Percentiles rank a stretch among this genome's conserved stretches.
Conservation (phyloP, 108 stramenopile species). For the Discostella pseudostelligera region DNA sequence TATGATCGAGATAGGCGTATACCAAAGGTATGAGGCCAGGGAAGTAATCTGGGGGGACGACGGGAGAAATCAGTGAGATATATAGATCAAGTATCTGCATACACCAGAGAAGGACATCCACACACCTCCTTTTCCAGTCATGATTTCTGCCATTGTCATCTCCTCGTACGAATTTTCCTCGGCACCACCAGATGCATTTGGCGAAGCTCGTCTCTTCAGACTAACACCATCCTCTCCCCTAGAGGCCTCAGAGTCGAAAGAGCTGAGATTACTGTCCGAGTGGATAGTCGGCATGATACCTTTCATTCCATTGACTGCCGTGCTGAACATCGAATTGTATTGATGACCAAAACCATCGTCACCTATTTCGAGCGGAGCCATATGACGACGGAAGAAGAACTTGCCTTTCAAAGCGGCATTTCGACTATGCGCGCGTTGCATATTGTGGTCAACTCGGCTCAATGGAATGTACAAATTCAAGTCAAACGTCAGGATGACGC, state of each 20-base stretch:
- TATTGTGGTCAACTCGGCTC: slow-evolving; percentile 96
- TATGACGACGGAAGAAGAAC: slow-evolving; percentile 95
- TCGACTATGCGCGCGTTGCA: slow-evolving; percentile 93
- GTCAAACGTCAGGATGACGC: slow-evolving; percentile 98
- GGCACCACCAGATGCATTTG: slow-evolving; percentile 66
- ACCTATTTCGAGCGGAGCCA: slow-evolving; percentile 89
- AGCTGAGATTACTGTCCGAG: slow-evolving; percentile 25
- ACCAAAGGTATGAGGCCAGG: slow-evolving; percentile 97
- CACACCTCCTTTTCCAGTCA: slow-evolving; percentile 88
- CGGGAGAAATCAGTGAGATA: background rate
- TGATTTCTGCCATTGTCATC: slow-evolving; percentile 97
- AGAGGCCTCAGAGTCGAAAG: slow-evolving; percentile 16
- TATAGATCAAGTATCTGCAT: background rate
- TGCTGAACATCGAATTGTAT: slow-evolving; percentile 81
- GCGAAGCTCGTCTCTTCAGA: slow-evolving; percentile 55
- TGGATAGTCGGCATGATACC: slow-evolving; percentile 15
- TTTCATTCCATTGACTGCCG: slow-evolving; percentile 49
- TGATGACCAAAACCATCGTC: slow-evolving; percentile 84
- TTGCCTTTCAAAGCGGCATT: slow-evolving; percentile 85
- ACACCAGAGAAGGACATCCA: slow-evolving; percentile 2
- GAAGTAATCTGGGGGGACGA: slow-evolving; percentile 68
- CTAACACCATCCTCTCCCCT: slow-evolving; percentile 57
- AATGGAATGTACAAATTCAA: slow-evolving; percentile 96
- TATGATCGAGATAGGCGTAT: slow-evolving; percentile 96
- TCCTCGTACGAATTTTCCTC: slow-evolving; percentile 93